Conservation (phyloP, 768 basidiomycete genomes). For the Exidia glandulosa region DNA sequence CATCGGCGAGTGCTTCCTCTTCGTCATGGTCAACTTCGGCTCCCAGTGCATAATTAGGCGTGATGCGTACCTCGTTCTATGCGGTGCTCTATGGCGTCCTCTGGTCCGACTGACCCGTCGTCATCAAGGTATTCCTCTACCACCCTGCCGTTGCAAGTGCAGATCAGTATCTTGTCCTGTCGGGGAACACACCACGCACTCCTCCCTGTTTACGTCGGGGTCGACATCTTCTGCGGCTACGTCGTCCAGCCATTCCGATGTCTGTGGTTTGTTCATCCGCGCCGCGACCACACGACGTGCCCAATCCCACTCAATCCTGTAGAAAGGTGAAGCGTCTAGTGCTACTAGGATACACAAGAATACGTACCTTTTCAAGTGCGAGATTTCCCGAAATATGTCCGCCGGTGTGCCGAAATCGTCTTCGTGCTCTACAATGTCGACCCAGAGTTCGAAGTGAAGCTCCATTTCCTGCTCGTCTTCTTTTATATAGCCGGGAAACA, state of each 20-base stretch:
- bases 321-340: neutral
- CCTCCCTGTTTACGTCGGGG: too few relatives aligned
- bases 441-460: neutral
- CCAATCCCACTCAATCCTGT: neutral
- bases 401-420: neutral
- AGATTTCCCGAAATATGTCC: neutral
- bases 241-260: neutral
- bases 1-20: too few relatives aligned
- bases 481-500: neutral
- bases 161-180: neutral
- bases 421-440: neutral
- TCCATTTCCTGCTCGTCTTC: neutral
- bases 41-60: too few relatives aligned
- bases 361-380: neutral
- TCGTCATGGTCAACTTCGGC: too few relatives aligned
- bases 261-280: neutral
- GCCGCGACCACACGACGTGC: neutral
- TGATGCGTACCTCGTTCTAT: neutral
- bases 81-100: neutral
- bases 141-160: neutral
- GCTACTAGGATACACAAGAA: neutral
- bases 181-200: too few relatives aligned
- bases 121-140: neutral
- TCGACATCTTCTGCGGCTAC: neutral
- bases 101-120: neutral